phyloP scores from a whole-genome alignment of 2,329 filamentous ascomycete genomes.

The Talaromyces sp. region DNA sequence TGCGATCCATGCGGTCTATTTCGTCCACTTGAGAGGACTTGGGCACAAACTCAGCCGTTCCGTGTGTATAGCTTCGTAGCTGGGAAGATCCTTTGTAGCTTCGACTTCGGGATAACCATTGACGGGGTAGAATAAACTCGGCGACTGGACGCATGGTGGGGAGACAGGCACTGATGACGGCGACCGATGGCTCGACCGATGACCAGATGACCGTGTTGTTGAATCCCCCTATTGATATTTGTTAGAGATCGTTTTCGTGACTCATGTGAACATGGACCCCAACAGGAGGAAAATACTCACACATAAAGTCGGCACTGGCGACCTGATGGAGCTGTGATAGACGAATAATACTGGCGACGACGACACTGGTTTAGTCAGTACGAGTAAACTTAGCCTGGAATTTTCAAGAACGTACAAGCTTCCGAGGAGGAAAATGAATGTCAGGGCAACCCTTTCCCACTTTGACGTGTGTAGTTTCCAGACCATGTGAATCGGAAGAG shows the following conservation, averaged over 20 bases:
- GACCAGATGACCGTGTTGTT: neutral
- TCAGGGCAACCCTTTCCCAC: constrained; percentile 20
- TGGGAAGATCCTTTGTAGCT: neutral
- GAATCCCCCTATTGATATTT: neutral
- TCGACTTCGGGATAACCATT: neutral
- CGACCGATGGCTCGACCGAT: neutral
- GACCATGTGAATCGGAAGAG: constrained; percentile 24
- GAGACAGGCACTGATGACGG: neutral
- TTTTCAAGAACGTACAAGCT: constrained; percentile 14
- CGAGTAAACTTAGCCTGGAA: neutral
- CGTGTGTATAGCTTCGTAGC: neutral
- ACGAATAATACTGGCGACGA: neutral
- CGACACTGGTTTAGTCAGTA: neutral
- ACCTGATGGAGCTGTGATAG: neutral
- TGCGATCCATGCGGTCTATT: neutral
- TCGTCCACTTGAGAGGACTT: neutral
- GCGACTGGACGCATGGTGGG: neutral
- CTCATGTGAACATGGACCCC: neutral
- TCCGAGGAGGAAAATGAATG: constrained; percentile 26
- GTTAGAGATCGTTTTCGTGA: neutral
- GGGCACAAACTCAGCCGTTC: neutral
- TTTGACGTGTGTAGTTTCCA: constrained; percentile 23
- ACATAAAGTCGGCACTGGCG: neutral
- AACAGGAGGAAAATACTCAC: neutral
- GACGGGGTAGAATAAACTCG: neutral